These are phyloP conservation scores for Cyberlindnera amylophila DNA, from an alignment of 805 yeast genomes.

Conservation along the genomic window DNA sequence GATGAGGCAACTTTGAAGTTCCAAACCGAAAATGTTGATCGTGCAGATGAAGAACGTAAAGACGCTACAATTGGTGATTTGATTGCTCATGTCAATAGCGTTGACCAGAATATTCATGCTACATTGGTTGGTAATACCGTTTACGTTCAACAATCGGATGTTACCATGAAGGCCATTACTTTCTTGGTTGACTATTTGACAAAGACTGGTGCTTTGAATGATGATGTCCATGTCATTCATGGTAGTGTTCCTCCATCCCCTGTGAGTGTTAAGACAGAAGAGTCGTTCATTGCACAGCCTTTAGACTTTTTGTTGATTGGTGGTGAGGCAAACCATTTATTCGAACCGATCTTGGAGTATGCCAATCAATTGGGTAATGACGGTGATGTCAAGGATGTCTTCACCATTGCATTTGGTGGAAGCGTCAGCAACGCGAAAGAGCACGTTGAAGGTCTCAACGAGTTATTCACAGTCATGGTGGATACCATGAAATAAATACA, in stretches of 20 bases:
- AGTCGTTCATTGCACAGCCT: background rate
- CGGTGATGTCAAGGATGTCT: constrained; percentile 41
- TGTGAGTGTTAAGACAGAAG: background rate
- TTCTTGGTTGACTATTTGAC: constrained; percentile 43
- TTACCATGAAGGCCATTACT: constrained; percentile 53
- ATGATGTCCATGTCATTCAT: constrained; percentile 29
- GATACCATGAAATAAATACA: constrained; percentile 3
- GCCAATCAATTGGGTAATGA: constrained; percentile 37
- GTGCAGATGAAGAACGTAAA: constrained; percentile 57
- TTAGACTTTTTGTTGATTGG: constrained; percentile 49
- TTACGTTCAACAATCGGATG: constrained; percentile 63
- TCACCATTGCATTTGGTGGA: constrained; percentile 60
- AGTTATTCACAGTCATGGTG: constrained; percentile 50
- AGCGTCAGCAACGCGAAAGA: constrained; percentile 50
- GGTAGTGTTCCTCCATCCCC: constrained; percentile 19
- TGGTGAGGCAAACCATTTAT: constrained; percentile 66
- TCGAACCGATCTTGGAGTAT: constrained; percentile 61
- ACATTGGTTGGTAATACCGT: constrained; percentile 65
- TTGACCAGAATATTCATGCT: constrained; percentile 63
- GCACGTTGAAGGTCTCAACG: constrained; percentile 67
- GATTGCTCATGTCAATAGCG: constrained; percentile 78
- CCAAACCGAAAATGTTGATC: constrained; percentile 59
- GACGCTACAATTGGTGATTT: constrained; percentile 74
- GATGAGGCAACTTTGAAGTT: constrained; percentile 76
- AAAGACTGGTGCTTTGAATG: constrained; percentile 13